Evolutionary conservation across 495 filamentous ascomycete species (phyloP), one percentile per base, ranked within the genome.

Genomic region (Aspergillus affinis): DNA sequence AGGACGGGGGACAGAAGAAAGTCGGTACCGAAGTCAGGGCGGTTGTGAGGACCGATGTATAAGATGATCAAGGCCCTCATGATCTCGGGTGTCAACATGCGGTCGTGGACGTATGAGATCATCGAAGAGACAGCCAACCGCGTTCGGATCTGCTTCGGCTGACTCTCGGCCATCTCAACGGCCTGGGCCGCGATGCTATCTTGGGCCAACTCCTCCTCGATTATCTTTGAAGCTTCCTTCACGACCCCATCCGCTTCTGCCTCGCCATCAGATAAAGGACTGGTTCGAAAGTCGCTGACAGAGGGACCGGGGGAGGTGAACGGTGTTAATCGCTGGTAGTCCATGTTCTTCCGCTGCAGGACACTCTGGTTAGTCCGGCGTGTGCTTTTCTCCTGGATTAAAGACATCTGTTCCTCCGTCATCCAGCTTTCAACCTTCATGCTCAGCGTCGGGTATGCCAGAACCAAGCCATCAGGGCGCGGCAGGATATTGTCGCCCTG

Each of bases 401-500:
- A 75, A 0, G 90, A 82, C 91, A 97, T 94, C 69, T 98, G 93
- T 70, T 98, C 94, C 65, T 98, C 95, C 0, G 88, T 91, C 92
- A 98, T 97, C 94, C 94, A 98, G 65, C 91, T 97, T n/a, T 90
- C 89, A 53, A 98, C 97, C 69, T 92, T 96, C 86, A 98, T 88
- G 66, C 97, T 95, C 57, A 98, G 78, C 0, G 85, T 85, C 2
- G 94, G 94, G 68, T 98, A 98, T 27, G 95, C 86, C 45, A 97
- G 78, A 2, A 98, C 80, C 12, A 97, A 66, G 0, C 92, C 95
- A 62, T 86, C 89, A 0, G 94, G 94, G 4, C 85, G 69, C 2
- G 94, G 91, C 2, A 98, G 79, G 30, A 71, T 69, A 23, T 77
- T 73, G 55, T 89, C 83, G 2, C 84, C 82, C 30, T 81, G 76